phyloP scores from a whole-genome alignment of 2,329 filamentous ascomycete species.

The Neofusicoccum parvum region DNA sequence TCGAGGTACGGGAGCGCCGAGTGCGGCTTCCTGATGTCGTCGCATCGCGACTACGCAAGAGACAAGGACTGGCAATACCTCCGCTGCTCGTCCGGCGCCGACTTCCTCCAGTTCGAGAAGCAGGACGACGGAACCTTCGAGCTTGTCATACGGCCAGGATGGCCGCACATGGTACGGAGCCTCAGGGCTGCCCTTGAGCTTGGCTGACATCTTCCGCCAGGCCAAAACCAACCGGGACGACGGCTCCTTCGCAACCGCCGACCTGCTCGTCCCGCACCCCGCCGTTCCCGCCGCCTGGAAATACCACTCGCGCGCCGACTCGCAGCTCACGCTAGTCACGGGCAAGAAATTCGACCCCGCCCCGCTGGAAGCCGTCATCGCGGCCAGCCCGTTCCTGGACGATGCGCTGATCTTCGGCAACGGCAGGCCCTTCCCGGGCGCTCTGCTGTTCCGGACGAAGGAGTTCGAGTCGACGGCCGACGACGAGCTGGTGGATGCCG shows the following conservation, averaged over 20 bases:
- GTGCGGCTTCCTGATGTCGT: slow-evolving; percentile 67
- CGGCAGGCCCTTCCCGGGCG: slow-evolving; percentile 58
- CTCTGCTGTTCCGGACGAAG: slow-evolving; percentile 54
- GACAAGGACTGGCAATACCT: slow-evolving; percentile 67
- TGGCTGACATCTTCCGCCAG: background rate
- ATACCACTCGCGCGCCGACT: slow-evolving; percentile 64
- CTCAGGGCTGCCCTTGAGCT: background rate
- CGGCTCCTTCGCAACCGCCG: slow-evolving; percentile 64
- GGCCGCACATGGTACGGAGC: slow-evolving; percentile 55
- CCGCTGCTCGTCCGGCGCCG: slow-evolving; percentile 42
- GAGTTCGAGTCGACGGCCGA: slow-evolving; percentile 32
- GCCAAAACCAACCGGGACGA: slow-evolving; percentile 61
- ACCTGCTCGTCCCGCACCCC: slow-evolving; percentile 62
- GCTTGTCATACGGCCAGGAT: slow-evolving; percentile 56
- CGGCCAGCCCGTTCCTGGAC: slow-evolving; percentile 47
- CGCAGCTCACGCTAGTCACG: slow-evolving; percentile 63
- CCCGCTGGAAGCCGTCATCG: slow-evolving; percentile 60
- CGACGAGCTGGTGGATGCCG: slow-evolving; percentile 42
- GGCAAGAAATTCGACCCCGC: slow-evolving; percentile 71
- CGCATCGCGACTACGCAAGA: slow-evolving; percentile 55
- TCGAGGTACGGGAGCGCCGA: slow-evolving; percentile 68
- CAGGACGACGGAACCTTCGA: slow-evolving; percentile 52
- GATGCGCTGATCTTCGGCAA: slow-evolving; percentile 66
- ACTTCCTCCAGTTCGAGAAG: slow-evolving; percentile 49
- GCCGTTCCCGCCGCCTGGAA: slow-evolving; percentile 59